Base-by-base conservation (phyloP, 2,329 filamentous ascomycete species). In the Microthyrium microscopicum region DNA sequence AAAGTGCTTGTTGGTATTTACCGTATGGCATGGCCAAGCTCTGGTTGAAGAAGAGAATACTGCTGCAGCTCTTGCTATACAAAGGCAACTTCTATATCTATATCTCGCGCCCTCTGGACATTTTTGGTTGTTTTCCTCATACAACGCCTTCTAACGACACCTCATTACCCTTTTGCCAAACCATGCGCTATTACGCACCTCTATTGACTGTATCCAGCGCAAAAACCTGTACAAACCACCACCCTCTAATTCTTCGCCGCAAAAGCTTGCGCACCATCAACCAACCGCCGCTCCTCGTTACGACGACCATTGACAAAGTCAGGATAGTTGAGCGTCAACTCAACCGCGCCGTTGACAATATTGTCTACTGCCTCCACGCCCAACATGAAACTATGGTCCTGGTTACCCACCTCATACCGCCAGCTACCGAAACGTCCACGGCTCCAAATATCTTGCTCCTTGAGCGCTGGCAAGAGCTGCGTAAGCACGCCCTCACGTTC, bases 361-460 rank as follows among this genome's bases (percentile, higher is more conserved):
- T 82, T 73, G 62, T 94, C 85, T 25, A 74, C 84, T 31, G 85
- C 85, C 62, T 94, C 85, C 15, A 93, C 85, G 53, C 85, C 85
- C 41, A 93, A 67, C 85, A 94, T 94, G 61, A 94, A 94, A 18
- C 79, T 87, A 69, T 94, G 85, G 60, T 94, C 85, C 68, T 93
- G 84, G 70, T 93, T 93, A 52, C 83, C 84, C 42, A 80, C 81
- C 62, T 98, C 89, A 65, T 98, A 98, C 53, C 83, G 72, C 89
- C 89, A 98, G 67, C 78, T 87, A 49, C 89, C 89, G 60, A 98
- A 98, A 42, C 89, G 85, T 48, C 89, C 89, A 59, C 89, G 83
- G 29, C 85, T 93, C 66, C 77, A 81, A 61, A 98, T 98, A 54
- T 76, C 87, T 66, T 82, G 73, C 41, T 74, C 79, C 62, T 92